Evolutionary conservation across 768 basidiomycete genomes (phyloP).

Genomic region (Hygrophorus pudorinus): DNA sequence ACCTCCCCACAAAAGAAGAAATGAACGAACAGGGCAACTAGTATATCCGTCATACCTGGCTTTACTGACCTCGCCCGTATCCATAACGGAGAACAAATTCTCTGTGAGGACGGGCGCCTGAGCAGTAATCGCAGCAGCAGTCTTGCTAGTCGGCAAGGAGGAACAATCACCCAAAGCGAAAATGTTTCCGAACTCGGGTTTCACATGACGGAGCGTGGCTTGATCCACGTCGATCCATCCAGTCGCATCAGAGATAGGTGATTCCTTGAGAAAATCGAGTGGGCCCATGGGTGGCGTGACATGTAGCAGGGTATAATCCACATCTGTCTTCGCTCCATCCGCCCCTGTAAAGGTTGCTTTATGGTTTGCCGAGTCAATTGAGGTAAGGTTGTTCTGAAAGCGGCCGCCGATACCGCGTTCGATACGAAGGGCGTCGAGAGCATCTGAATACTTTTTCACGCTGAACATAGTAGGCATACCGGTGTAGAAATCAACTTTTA

Average conservation of each 20-base stretch:
- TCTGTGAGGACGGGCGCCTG: slow-evolving; percentile 88
- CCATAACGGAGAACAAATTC: slow-evolving; percentile 70
- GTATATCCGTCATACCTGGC: slow-evolving; percentile 86
- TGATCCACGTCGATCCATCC: slow-evolving; percentile 90
- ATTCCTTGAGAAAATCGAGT: slow-evolving; percentile 65
- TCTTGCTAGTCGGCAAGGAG: slow-evolving; percentile 90
- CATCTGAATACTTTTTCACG: slow-evolving; percentile 93
- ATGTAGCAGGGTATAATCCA: slow-evolving; percentile 77
- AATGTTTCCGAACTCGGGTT: slow-evolving; percentile 71
- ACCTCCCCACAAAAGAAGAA: slow-evolving; percentile 1
- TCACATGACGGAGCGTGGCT: slow-evolving; percentile 73
- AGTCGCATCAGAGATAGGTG: slow-evolving; percentile 65
- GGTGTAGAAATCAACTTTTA: slow-evolving; percentile 72
- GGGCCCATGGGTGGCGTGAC: slow-evolving; percentile 92
- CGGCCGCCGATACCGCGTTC: slow-evolving; percentile 71
- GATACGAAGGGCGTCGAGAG: slow-evolving; percentile 64
- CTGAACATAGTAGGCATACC: slow-evolving; percentile 95
- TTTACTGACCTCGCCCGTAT: slow-evolving; percentile 56
- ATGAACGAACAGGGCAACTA: slow-evolving; percentile 59
- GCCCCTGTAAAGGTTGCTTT: slow-evolving; percentile 78
- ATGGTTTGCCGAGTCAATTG: slow-evolving; percentile 59
- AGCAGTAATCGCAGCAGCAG: slow-evolving; percentile 85
- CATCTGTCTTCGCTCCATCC: slow-evolving; percentile 59
- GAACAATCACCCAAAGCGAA: slow-evolving; percentile 92
- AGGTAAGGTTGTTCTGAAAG: slow-evolving; percentile 77